Evolutionary conservation across 345 rosid species (phyloP), one percentile per base, ranked within the genome.

Genomic region (Orychophragmus violaceus): DNA sequence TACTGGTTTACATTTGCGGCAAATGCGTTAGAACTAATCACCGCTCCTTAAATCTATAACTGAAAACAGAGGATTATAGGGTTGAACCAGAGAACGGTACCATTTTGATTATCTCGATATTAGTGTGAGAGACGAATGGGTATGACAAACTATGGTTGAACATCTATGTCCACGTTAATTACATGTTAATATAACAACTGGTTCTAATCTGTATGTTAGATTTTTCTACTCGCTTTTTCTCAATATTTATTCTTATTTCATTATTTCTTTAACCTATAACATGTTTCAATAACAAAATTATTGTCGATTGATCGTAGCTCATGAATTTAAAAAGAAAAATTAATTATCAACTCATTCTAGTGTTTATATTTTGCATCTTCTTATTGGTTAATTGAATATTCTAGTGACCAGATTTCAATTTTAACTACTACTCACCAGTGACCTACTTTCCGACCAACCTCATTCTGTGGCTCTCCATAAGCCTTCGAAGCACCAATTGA

Each of bases 361-460:
- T 33, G 37, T 33, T 33, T 13, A 33, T 8, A 7, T 33, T 33
- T 33, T 33, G 37, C 37, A 33, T 2, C 3, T 33, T 32, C 35
- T 32, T 33, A 33, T 33, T 33, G 37, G 37, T 33, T 33, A 8
- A 4, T 33, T 9, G 37, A 32, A 8, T 32, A 32, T 32, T 33
- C 37, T 33, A 33, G 37, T 33, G 37, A 33, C 37, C 13, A 33
- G 11, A 33, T 35, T 19, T 48, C 66, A 24, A 37, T 21, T 60
- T 50, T 60, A 33, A 6, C 29, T 41, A 69, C 41, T 59, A 60
- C 67, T 69, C 74, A 60, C 37, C 53, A 28, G 35, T 60, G 61
- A 69, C 36, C 74, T 50, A 61, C 61, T 61, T 69, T 70, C 53
- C 74, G 61, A 51, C 74, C 74, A 70, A 60, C 74, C 68, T 60